Evolutionary conservation across 208 protist species (phyloP), one percentile per base, ranked within the genome.

Genomic region (Trypanosoma congolense): DNA sequence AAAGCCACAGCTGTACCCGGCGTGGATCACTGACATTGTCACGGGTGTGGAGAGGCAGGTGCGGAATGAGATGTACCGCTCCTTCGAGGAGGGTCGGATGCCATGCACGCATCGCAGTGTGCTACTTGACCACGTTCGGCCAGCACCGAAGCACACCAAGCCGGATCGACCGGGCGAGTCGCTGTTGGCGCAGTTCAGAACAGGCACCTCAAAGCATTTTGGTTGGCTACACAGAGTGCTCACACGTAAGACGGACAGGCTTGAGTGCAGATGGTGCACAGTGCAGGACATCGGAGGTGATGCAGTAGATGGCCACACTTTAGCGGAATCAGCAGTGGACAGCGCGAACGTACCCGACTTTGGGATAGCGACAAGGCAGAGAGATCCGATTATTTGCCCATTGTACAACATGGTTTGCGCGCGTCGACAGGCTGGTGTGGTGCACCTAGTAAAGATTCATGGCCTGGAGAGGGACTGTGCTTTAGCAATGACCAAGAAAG

Each of bases 361-460:
- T 46, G 12, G 42, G 12, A 46, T 46, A 0, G 42, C 42, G 42
- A 24, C 21, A n/a, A 24, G 12, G 42, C 8, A 0, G 10, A 46
- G 21, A 6, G 42, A 46, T n/a, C 18, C 6, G 18, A 46, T 46
- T 9, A 46, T 19, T 24, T 46, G 42, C 42, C 42, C 6, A 46
- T 46, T 46, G 42, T 46, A 9, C 42, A n/a, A 25, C 42, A n/a
- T 46, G 18, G 12, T 46, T 24, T 25, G 42, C 42, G 42, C 10
- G 42, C 42, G 42, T 8, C 6, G 42, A 46, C 6, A 46, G 42
- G 6, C 42, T 46, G 21, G 21, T 19, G 42, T 24, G 42, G 42
- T 46, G 21, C 42, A 24, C 42, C 42, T 46, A 46, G 42, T 24
- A 19, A 24, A 46, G 42, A 46, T 46, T 46, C 42, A 46, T 46